Conservation (phyloP, 805 yeast species). For the Pichia insulana region DNA sequence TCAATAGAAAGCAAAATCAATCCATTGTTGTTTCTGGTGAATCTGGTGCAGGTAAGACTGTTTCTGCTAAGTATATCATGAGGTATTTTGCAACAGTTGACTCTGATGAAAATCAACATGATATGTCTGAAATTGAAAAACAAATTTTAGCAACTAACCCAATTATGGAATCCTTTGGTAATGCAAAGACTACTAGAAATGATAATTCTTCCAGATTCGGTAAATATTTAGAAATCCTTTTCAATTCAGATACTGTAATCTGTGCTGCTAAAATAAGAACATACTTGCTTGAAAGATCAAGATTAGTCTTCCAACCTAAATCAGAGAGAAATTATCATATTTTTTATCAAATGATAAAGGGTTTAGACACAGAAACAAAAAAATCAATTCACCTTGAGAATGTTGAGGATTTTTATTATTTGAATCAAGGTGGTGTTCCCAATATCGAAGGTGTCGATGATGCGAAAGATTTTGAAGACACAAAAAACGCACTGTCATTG, state of each 20-base stretch:
- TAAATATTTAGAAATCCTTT: constrained; percentile 85
- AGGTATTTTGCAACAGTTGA: constrained; percentile 95
- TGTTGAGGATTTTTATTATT: constrained; percentile 66
- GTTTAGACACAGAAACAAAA: constrained; percentile 51
- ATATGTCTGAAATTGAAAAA: constrained; percentile 85
- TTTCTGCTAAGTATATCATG: constrained; percentile 94
- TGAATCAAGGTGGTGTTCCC: constrained; percentile 80
- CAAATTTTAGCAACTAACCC: constrained; percentile 96
- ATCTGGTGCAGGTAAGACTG: constrained; percentile 98
- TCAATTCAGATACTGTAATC: constrained; percentile 64
- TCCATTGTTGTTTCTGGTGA: constrained; percentile 97
- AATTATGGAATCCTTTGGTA: constrained; percentile 96
- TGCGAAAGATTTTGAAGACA: constrained; percentile 62
- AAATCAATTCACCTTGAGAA: constrained; percentile 49
- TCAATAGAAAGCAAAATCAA: constrained; percentile 74
- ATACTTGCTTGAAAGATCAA: constrained; percentile 83
- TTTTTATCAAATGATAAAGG: constrained; percentile 81
- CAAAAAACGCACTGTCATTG: constrained; percentile 65
- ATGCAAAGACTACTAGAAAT: constrained; percentile 94
- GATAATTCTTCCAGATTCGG: constrained; percentile 98
- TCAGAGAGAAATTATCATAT: constrained; percentile 93
- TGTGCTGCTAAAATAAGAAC: constrained; percentile 95
- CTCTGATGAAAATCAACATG: constrained; percentile 36
- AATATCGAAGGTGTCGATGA: constrained; percentile 75
- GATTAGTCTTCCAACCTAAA: constrained; percentile 86